Base-by-base conservation (phyloP, 1,284 basidiomycete genomes). In the Ustilago nuda region DNA sequence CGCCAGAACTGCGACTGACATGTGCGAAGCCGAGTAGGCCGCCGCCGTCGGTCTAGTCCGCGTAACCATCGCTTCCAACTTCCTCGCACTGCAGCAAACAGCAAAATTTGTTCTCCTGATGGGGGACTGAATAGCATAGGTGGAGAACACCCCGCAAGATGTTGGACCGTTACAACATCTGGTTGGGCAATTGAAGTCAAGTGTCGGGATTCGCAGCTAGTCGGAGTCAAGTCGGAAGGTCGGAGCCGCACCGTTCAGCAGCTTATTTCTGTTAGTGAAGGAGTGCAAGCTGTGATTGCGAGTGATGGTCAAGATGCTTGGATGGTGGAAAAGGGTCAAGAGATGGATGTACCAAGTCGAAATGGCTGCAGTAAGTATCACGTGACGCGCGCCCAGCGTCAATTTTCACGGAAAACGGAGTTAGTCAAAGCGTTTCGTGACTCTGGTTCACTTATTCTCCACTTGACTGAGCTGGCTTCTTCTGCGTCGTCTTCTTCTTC, bases 1-100 rank as follows among this genome's bases (percentile, higher is more conserved):
- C 17, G 74, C 52, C 12, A 71, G 61, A 3, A 72, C 64, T 4
- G 73, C 64, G 4, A 71, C 57, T 6, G 69, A 71, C 54, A 79
- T 60, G 64, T 79, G 69, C 46, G 77, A 73, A 3, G 75, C 74
- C 36, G 75, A 61, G 37, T 76, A 79, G 48, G 69, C 63, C 11
- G 67, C 72, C 36, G 75, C 75, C 45, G 78, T 75, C 52, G 71
- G 63, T 58, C 61, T 68, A 15, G 65, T 64, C 11, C 73, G 61
- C 19, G 73, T 30, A 15, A 71, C 67, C 72, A 76, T 72, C 19
- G 50, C 50, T 43, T 32, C 30, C 17, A 23, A 27, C 30, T 7
- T n/a, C 27, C 8, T 27, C 7, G 8, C 15, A 17, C 23, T 27
- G 36, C 23, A 9, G 11, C 4, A 35, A 3, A 12, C 3, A 32